A percentile compares a stretch with the other conserved stretches of the same genome.
Evolutionary conservation across 2,329 filamentous ascomycete genomes (phyloP).

Genomic region (Thielaviopsis populi): DNA sequence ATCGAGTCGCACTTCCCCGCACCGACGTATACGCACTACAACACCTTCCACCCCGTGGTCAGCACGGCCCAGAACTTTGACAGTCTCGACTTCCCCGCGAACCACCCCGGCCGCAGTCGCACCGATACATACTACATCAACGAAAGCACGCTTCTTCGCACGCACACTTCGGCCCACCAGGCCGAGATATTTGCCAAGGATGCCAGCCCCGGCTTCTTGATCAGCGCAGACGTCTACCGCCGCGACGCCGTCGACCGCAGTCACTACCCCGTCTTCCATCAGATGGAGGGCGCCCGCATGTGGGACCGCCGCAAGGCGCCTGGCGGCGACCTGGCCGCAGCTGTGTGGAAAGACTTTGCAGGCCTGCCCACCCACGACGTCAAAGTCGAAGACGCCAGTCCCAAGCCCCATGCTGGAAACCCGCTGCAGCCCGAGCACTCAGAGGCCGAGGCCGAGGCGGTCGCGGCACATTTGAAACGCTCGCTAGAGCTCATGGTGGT

Average conservation of each 20-base stretch:
- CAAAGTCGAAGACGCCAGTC: conserved; percentile 69
- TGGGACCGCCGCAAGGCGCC: conserved; percentile 57
- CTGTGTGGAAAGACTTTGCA: conserved; percentile 55
- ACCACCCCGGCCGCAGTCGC: conserved; percentile 74
- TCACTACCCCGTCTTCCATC: conserved; percentile 95
- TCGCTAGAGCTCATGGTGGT: conserved; percentile 82
- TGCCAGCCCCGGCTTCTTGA: conserved; percentile 64
- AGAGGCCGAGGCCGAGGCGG: conserved; percentile 62
- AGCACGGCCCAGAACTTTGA: conserved; percentile 84
- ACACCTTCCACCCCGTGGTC: conserved; percentile 68
- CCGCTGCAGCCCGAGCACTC: conserved; percentile 67
- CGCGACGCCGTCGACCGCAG: conserved; percentile 87
- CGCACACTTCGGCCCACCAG: conserved; percentile 91
- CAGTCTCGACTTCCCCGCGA: conserved; percentile 75
- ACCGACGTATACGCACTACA: conserved; percentile 61
- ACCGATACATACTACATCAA: conserved; percentile 97
- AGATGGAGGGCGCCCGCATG: conserved; percentile 89
- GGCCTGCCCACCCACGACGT: conserved; percentile 59
- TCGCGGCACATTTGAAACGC: conserved; percentile 73
- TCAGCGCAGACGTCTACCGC: conserved; percentile 89
- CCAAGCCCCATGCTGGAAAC: conserved; percentile 63
- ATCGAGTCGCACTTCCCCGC: conserved; percentile 77
- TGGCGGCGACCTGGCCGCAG: conserved; percentile 42
- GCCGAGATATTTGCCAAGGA: conserved; percentile 63
- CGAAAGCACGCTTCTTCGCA: conserved; percentile 65